Evolutionary conservation across 352 stramenopile genomes (phyloP), one percentile per base, ranked within the genome.

Genomic region (Globisporangium cylindrosporum): DNA sequence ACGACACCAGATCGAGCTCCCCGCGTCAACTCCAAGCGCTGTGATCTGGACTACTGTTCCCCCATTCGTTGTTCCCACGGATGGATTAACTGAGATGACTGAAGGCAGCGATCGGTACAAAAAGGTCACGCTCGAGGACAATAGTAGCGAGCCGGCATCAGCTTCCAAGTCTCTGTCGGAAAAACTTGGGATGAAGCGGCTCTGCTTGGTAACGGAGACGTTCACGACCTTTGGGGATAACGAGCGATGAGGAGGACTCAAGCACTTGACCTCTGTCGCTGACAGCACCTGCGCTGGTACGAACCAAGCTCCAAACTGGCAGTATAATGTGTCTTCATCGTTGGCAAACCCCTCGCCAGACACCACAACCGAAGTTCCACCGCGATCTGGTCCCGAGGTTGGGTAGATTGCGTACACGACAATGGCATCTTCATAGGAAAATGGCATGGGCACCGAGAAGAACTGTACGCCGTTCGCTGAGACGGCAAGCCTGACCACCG

Each of bases 321-420:
- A 90, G 24, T 74, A 75, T 3, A 85, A 53, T 9, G 25, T 49
- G 0, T 56, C 43, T 0, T 34, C 34, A 0, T 58, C 55, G 4
- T 55, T 6, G 9, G 32, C 58, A 29, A 88, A 85, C 4, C 77
- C 72, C 67, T 84, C 74, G 0, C 81, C 72, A 4, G 59, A 54
- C 5, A 88, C 64, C 2, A 20, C 36, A 27, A 91, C 64, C 0
- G 59, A 6, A 3, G 82, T 90, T 1, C 79, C 81, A 8, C 84
- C 86, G 29, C 59, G 32, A 34, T 77, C 68, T 15, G 82, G 76
- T 2, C 86, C 84, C n/a, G 64, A 76, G 0, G 59, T 46, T 15
- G 86, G 82, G 22, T 70, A 76, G 22, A 91, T 74, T 0, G 64
- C 73, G 32, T 84, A 73, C 7, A 90, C 60, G 1, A 86, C 68